Base-by-base conservation (phyloP, 768 basidiomycete species). In the Kwoniella newhampshirensis region DNA sequence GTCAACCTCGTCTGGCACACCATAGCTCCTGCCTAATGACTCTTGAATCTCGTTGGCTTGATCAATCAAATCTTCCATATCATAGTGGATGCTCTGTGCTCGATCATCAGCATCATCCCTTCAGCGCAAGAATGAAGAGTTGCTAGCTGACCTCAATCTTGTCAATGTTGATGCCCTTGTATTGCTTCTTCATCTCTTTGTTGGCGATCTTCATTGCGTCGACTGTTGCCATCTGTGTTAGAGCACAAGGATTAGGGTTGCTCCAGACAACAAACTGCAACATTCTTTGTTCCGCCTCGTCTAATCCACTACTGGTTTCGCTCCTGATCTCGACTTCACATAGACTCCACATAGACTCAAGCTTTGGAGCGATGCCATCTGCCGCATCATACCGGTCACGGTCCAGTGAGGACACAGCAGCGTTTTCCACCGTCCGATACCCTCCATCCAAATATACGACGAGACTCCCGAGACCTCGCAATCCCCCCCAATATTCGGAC, bases 21-120 rank as follows among this genome's bases (percentile, higher is more conserved):
- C 89, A 76, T 99, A 99, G 21, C 91, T 93, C 61, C 94, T 81
- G 17, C 88, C 90, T 21, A 99, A 80, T 20, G 87, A 85, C 76
- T 98, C 96, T 71, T 98, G 94, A 57, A 99, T 91, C 76, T 99
- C 96, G 70, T 97, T 98, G 9, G 92, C 89, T 75, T 96, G 91
- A 70, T 98, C 96, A 57, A 99, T 79, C 60, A 98, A 75, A 56
- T 98, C 96, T 70, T 96, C 92, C 93, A 99, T 97, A 58, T 99
- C 94, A 74, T 87, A 91, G 75, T 99, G 94, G 71, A 97, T 90
- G 68, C 81, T 86, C 93, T 97, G 71, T n/a, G 32, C 27, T 4
- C 3, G 13, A n/a, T 5, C 49, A 17, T 52, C 51, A 48, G 28
- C 44, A 23, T 35, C 12, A 26, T n/a, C n/a, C n/a, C n/a, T n/a